Base-by-base conservation (phyloP, 2,329 filamentous ascomycete species). In the Paraphaeosphaeria sporulosa region DNA sequence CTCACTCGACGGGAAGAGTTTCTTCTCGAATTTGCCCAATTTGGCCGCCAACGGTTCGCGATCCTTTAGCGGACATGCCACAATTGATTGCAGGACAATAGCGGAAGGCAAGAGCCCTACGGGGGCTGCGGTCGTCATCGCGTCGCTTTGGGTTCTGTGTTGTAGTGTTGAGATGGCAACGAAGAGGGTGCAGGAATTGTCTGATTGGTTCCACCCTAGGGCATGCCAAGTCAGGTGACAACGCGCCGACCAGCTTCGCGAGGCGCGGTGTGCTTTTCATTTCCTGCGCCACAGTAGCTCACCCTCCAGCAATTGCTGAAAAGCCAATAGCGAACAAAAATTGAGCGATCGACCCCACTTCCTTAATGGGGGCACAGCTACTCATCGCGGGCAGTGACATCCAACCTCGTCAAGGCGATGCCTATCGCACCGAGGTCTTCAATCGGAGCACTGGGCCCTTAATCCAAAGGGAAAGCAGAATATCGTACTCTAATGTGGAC, bases 1-100 rank as follows among this genome's bases (percentile, higher is more conserved):
- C 71, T 86, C 83, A 65, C 79, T 83, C 40, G 81, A 71, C 1
- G 84, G 81, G 62, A 86, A 85, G 46, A 78, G 78, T 65, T 82
- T 85, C 68, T 80, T 82, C 62, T 85, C 83, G 42, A 82, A 65
- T 48, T 69, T 74, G n/a, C 65, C 59, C 34, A 75, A 64, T 46
- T 66, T 69, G 15, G 62, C 57, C 30, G 68, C 61, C 13, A 71
- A 53, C 1, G 32, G 25, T n/a, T 55, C 59, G 19, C 71, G 71
- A 3, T 68, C 58, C 38, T 71, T 74, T 2, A 68, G 57, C 9
- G 66, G 48, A 25, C 66, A 64, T 5, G 65, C 62, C 2, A 61
- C 51, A 30, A 70, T 59, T 2, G 69, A 63, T 44, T 60, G 62
- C 38, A 40, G 38, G 7, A n/a, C 15, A n/a, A 40, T 8, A n/a